Evolutionary conservation across 2,329 filamentous ascomycete genomes (phyloP).

Genomic region (Fusarium penzigii): DNA sequence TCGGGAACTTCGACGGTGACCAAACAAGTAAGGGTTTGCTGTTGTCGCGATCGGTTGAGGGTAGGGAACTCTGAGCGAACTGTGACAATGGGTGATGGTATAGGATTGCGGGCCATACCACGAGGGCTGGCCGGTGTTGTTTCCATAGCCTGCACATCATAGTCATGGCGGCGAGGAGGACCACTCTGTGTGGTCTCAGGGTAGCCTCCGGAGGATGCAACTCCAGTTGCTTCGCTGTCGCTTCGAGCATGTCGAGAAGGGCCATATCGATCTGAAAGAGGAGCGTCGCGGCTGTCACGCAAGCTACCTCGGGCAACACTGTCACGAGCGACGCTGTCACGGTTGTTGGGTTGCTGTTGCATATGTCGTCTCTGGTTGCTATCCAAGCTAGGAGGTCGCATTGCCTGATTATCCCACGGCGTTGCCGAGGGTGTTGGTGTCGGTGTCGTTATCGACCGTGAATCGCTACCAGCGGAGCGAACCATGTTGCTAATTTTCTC

Average conservation of each 20-base stretch:
- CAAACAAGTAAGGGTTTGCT: constrained; percentile 91
- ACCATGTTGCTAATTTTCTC: constrained; percentile 96
- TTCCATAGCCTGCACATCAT: constrained; percentile 96
- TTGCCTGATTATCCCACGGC: constrained; percentile 66
- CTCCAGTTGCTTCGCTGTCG: constrained; percentile 75
- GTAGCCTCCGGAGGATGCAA: constrained; percentile 77
- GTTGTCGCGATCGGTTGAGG: constrained; percentile 85
- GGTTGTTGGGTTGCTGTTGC: constrained; percentile 26
- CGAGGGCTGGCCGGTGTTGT: constrained; percentile 76
- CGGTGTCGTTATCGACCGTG: constrained; percentile 45
- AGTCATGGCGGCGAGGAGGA: constrained; percentile 79
- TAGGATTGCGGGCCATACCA: constrained; percentile 75
- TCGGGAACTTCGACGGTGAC: constrained; percentile 93
- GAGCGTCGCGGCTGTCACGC: constrained; percentile 52
- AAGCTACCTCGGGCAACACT: constrained; percentile 39
- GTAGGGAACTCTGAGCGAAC: constrained; percentile 97
- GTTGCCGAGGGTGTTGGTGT: constrained; percentile 59
- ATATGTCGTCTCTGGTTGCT: constrained; percentile 37
- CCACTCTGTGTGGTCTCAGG: constrained; percentile 72
- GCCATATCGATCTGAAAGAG: constrained; percentile 46
- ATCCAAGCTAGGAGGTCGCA: constrained; percentile 55
- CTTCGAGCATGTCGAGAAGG: constrained; percentile 67
- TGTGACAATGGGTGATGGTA: constrained; percentile 87
- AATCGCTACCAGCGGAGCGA: constrained; percentile 71
- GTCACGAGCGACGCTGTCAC: constrained; percentile 9